These are phyloP conservation scores for Aphanocladium album DNA, from an alignment of 2,329 filamentous ascomycete species.

Conservation along the genomic window DNA sequence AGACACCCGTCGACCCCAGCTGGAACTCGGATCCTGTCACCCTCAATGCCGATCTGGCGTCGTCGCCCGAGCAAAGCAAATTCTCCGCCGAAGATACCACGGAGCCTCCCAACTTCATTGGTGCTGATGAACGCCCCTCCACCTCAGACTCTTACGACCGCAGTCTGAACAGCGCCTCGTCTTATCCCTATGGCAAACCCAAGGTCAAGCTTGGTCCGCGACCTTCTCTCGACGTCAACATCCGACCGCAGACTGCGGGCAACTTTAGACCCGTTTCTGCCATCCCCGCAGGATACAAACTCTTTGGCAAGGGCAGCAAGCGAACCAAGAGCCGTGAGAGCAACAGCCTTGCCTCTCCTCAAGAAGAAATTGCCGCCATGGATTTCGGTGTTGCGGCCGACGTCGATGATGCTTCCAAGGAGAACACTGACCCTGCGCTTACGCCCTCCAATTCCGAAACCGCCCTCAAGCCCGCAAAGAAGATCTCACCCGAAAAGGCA, in stretches of 20 bases:
- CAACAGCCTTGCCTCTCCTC: slow-evolving; percentile 23
- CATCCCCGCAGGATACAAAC: slow-evolving; percentile 74
- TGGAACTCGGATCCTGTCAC: slow-evolving; percentile 35
- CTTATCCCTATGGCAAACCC: slow-evolving; percentile 56
- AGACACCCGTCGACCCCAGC: slow-evolving; percentile 24
- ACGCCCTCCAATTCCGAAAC: slow-evolving; percentile 23
- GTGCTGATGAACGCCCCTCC: slow-evolving; percentile 37
- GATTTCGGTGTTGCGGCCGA: slow-evolving; percentile 28
- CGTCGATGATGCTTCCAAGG: slow-evolving; percentile 13
- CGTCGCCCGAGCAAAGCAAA: slow-evolving; percentile 43
- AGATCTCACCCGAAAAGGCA: slow-evolving; percentile 82
- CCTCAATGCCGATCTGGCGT: slow-evolving; percentile 48
- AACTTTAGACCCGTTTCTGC: slow-evolving; percentile 69
- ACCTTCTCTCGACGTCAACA: slow-evolving; percentile 63
- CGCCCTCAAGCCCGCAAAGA: slow-evolving; percentile 41
- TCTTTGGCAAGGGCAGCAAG: slow-evolving; percentile 54
- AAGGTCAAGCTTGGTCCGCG: slow-evolving; percentile 88
- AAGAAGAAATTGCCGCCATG: slow-evolving; percentile 33
- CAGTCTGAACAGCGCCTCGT: slow-evolving; percentile 37
- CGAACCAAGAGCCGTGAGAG: slow-evolving; percentile 33
- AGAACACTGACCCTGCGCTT: slow-evolving; percentile 12
- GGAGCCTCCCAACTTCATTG: slow-evolving; percentile 49
- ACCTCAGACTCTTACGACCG: slow-evolving; percentile 43
- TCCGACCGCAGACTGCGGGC: slow-evolving; percentile 56
- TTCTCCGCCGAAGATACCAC: slow-evolving; percentile 42